These are phyloP conservation scores for Clonostachys sp. DNA, from an alignment of 2,329 filamentous ascomycete genomes.

Conservation along the genomic window DNA sequence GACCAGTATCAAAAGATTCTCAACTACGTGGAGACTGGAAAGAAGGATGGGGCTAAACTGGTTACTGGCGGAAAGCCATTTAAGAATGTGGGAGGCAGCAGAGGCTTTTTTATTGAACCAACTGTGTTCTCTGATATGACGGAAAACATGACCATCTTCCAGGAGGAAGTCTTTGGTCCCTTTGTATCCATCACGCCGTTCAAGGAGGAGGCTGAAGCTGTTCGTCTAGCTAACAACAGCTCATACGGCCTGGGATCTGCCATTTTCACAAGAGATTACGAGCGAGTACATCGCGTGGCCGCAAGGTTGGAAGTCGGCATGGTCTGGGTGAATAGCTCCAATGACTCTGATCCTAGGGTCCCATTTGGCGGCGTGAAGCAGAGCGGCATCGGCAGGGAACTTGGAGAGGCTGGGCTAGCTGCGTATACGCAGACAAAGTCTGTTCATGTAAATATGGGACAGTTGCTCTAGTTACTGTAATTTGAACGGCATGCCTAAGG, in stretches of 20 bases:
- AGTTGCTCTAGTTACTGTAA: neutral
- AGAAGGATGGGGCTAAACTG: conserved; percentile 53
- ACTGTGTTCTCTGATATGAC: conserved; percentile 13
- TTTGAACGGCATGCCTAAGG: neutral
- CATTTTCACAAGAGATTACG: conserved; percentile 48
- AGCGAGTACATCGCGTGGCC: conserved; percentile 21
- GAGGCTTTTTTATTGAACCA: conserved; percentile 6
- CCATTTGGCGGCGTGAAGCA: conserved; percentile 47
- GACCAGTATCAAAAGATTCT: conserved; percentile 59
- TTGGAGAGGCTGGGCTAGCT: conserved; percentile 30
- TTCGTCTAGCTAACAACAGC: conserved; percentile 23
- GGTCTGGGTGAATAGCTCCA: conserved; percentile 25
- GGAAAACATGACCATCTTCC: conserved; percentile 10
- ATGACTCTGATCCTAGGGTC: conserved; percentile 11
- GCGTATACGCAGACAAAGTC: conserved; percentile 29
- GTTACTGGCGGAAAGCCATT: conserved; percentile 53
- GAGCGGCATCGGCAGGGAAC: conserved; percentile 51
- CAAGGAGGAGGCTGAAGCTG: conserved; percentile 11
- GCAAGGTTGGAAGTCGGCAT: conserved; percentile 46
- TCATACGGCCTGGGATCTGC: conserved; percentile 47
- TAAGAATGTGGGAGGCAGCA: conserved; percentile 33
- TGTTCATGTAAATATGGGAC: conserved; percentile 13
- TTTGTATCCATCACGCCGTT: conserved; percentile 12
- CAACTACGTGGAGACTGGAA: conserved; percentile 48
- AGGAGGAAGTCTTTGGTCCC: conserved; percentile 18